phyloP scores from a whole-genome alignment of 345 rosid genomes.

The Linum trigynum region DNA sequence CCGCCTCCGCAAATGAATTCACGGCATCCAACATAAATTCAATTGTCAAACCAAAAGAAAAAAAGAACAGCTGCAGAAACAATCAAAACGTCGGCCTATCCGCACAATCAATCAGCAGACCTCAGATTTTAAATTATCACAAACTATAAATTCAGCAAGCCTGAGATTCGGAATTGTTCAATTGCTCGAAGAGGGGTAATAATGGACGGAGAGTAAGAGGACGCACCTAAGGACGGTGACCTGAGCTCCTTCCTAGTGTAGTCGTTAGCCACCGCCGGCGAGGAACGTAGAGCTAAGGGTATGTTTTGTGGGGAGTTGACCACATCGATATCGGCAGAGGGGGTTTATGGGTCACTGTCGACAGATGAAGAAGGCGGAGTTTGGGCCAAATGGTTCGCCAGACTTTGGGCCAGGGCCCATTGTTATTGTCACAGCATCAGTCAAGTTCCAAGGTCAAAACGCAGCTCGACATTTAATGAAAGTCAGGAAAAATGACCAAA shows the following conservation, averaged over 20 bases:
- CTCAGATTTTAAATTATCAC: background rate
- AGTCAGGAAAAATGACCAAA: no score
- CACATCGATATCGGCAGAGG: no score
- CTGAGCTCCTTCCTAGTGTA: constrained; percentile 16
- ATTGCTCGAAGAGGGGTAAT: background rate
- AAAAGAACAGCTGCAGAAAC: background rate
- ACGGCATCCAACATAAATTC: background rate
- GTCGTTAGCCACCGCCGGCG: no score
- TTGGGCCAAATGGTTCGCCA: no score
- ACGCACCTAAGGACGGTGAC: constrained; percentile 12
- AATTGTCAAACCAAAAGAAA: background rate
- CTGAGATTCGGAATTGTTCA: background rate
- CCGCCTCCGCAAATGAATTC: background rate
- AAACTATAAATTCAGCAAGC: background rate
- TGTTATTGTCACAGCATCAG: no score
- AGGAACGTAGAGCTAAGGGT: no score
- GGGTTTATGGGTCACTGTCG: no score
- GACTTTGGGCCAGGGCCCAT: no score
- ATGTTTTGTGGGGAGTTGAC: no score
- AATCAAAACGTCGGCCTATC: background rate
- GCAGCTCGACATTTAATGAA: no score
- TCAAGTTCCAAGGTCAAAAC: no score
- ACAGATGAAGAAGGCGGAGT: no score
- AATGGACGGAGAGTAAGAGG: background rate
- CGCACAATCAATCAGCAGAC: constrained; percentile 3